Base-by-base conservation (phyloP, 1,284 basidiomycete species). In the Volvariella surrecta region DNA sequence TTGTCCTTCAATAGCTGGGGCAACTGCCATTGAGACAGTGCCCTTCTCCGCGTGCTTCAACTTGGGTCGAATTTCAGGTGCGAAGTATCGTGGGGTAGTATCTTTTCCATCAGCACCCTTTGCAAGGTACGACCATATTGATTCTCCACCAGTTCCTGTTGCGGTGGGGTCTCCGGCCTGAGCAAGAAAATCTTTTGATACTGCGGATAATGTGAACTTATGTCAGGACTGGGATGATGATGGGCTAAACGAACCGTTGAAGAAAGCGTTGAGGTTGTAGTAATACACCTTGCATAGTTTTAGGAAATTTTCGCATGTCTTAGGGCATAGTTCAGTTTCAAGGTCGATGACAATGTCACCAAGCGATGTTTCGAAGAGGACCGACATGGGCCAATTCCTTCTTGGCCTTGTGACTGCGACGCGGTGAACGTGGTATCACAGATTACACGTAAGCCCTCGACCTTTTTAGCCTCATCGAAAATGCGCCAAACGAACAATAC, bases 251-350 rank as follows among this genome's bases (percentile, higher is more conserved):
- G 45, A 50, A 91, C 91, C 89, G 65, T 97, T 96, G 74, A 96
- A 96, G 70, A 99, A 98, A 0, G 91, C 89, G 60, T 92, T 89
- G 51, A 96, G 68, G 60, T 92, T 94, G 71, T 96, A 98, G 61
- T 95, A 95, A 62, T 97, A 96, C 48, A 89, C 73, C 68, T 95
- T 95, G 68, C 93, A 97, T 43, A 99, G 73, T 62, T 99, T 98
- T 50, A 99, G 77, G 59, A 98, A 98, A 73, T 98, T 99, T 61
- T 89, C 79, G 65, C 87, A 92, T 28, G 85, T 89, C 58, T 77
- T 82, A 1, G 95, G 95, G 60, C 93, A 97, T 32, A 71, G 67
- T 9, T 94, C 89, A n/a, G 87, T 82, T 59, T 97, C 90, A 38
- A 98, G 74, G 68, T 98, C 95, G 58, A 98, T 91, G 51, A 98